Base-by-base conservation (phyloP, 2,329 filamentous ascomycete species). In the Hymenoscyphus occultus region DNA sequence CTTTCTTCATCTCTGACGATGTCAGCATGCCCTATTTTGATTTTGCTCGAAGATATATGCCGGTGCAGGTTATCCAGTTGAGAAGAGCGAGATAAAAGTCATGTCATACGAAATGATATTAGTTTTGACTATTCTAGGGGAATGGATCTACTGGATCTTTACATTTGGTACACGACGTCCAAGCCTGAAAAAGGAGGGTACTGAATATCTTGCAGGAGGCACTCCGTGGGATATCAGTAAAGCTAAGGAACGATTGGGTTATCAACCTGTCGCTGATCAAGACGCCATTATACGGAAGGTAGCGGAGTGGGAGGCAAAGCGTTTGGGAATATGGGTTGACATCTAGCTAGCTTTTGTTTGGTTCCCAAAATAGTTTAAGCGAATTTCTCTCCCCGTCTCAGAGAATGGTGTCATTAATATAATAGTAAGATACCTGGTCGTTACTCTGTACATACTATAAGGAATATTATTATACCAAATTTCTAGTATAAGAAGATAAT, bases 1-100 rank as follows among this genome's bases (percentile, higher is more conserved):
- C 71, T 0, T 79, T 78, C 68, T 78, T 77, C 61, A 71, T 77
- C 58, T 75, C 76, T 0, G 77, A 79, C 48, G 74, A 74, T 0
- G 59, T 68, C 0, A 73, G 73, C 0, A 63, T 76, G 6, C 71
- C 69, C 0, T 78, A 77, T 35, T 78, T 74, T 71, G 70, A 73
- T n/a, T 70, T 71, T 42, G 63, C 64, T 0, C 56, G 66, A 5
- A 63, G 28, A 42, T 67, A 10, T 67, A 51, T 59, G 65, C 64
- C 3, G 51, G 51, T 16, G 68, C 67, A 0, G 69, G 67, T 1
- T 56, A 66, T 13, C 58, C 60, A 1, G 56, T 66, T 2, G 60
- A 63, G 16, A 16, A 56, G n/a, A 51, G 64, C 9, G 58, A 67
- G 6, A 61, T 64, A 9, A 32, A 22, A 2, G 28, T 67, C n/a